Evolutionary conservation across 106 monocot species (phyloP).

Genomic region (Platanthera guangdongensis): DNA sequence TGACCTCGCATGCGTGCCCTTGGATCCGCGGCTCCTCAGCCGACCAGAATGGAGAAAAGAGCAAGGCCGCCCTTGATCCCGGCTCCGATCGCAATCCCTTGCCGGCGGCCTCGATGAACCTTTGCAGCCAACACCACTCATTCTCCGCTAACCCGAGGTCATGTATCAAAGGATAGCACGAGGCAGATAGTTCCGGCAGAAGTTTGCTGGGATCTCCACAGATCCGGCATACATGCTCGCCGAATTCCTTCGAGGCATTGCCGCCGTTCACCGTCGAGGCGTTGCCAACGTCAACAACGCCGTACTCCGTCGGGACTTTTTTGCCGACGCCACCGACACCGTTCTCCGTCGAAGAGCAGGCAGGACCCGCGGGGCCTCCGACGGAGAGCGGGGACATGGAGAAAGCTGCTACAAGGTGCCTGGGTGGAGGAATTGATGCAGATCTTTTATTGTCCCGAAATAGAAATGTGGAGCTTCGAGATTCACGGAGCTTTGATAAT

Average conservation of each 20-base stretch:
- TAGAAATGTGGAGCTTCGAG: no score
- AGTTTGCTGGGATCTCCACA: neutral
- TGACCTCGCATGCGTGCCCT: conserved; percentile 16
- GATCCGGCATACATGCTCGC: neutral
- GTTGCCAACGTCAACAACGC: neutral
- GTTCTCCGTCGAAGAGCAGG: neutral
- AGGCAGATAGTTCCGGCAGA: neutral
- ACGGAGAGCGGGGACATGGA: no score
- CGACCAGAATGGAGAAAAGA: conserved; percentile 77
- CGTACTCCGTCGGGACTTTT: neutral
- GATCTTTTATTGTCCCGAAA: no score
- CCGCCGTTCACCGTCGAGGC: neutral
- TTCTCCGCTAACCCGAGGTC: conserved; percentile 15
- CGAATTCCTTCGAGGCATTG: neutral
- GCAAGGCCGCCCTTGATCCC: conserved; percentile 94
- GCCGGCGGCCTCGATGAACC: conserved; percentile 62
- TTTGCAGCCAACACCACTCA: conserved; percentile 40
- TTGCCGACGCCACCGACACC: neutral
- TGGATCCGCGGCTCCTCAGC: conserved; percentile 56
- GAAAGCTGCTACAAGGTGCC: no score
- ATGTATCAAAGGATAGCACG: neutral
- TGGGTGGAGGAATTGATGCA: no score
- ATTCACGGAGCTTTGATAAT: no score
- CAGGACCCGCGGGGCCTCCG: no score
- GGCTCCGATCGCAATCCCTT: conserved; percentile 88